phyloP scores from a whole-genome alignment of 148 eudicot genomes.

The Chenopodium formosanum region DNA sequence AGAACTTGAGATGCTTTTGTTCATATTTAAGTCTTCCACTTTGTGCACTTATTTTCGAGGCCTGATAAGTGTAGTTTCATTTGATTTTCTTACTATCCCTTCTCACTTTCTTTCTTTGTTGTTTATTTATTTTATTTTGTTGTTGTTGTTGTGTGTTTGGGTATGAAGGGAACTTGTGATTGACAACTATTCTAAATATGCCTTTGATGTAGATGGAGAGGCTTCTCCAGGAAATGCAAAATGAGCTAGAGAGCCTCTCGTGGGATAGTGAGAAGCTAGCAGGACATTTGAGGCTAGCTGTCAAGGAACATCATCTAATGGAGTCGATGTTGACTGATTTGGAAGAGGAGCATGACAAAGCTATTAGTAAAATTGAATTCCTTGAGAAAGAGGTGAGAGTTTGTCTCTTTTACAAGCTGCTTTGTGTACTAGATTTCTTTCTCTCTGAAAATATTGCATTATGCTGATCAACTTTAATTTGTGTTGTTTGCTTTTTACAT shows the following conservation, averaged over 20 bases:
- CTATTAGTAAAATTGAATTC: conserved; percentile 61
- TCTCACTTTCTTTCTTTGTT: background rate
- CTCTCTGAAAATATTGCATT: background rate
- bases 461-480: background rate
- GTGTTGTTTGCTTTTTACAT: background rate
- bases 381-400: conserved; percentile 64
- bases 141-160: no score
- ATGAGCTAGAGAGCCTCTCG: conserved; percentile 49
- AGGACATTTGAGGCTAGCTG: conserved; percentile 39
- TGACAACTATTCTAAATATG: background rate
- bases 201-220: conserved; percentile 52
- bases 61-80: background rate
- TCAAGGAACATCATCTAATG: conserved; percentile 52
- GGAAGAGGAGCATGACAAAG: conserved; percentile 80
- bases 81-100: background rate
- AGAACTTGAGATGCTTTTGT: background rate
- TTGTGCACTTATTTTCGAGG: background rate
- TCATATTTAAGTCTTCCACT: background rate
- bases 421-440: background rate
- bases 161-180: background rate
- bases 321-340: conserved; percentile 63
- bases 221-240: conserved; percentile 54
- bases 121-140: background rate
- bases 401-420: background rate
- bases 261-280: conserved; percentile 59